phyloP scores from a whole-genome alignment of 1,284 basidiomycete genomes.

The Ceratobasidium sp. region DNA sequence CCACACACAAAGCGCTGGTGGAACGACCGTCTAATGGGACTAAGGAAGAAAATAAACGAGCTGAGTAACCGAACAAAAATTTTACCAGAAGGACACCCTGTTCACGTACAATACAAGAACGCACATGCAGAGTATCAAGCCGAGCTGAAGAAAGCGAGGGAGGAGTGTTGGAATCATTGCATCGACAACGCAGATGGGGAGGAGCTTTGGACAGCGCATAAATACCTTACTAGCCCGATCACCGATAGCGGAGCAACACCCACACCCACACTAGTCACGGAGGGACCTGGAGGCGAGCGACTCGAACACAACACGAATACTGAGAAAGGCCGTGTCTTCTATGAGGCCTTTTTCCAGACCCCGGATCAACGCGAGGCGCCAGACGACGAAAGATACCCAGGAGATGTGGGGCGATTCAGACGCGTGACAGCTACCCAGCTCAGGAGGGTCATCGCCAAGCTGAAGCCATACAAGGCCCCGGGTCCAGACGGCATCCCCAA shows the following conservation, averaged over 20 bases:
- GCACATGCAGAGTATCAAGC: slow-evolving; percentile 14
- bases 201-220: slow-evolving; percentile 44
- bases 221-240: slow-evolving; percentile 14
- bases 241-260: slow-evolving; percentile 6
- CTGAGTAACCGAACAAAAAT: background rate
- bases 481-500: slow-evolving; percentile 59
- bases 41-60: slow-evolving; percentile 10
- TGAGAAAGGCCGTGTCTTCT: slow-evolving; percentile 41
- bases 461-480: slow-evolving; percentile 56
- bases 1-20: slow-evolving; percentile 45
- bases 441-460: slow-evolving; percentile 5
- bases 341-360: slow-evolving; percentile 47
- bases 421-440: slow-evolving; percentile 39
- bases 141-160: slow-evolving; percentile 23
- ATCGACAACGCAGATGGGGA: slow-evolving; percentile 41
- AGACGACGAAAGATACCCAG: slow-evolving; percentile 7
- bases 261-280: slow-evolving; percentile 34
- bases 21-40: slow-evolving; percentile 15
- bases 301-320: background rate
- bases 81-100: background rate
- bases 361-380: background rate
- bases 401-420: background rate
- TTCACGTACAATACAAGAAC: slow-evolving; percentile 1
- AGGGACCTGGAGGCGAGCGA: background rate
- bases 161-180: slow-evolving; percentile 43